Base-by-base conservation (phyloP, 495 filamentous ascomycete genomes). In the Trypethelium eluteriae region DNA sequence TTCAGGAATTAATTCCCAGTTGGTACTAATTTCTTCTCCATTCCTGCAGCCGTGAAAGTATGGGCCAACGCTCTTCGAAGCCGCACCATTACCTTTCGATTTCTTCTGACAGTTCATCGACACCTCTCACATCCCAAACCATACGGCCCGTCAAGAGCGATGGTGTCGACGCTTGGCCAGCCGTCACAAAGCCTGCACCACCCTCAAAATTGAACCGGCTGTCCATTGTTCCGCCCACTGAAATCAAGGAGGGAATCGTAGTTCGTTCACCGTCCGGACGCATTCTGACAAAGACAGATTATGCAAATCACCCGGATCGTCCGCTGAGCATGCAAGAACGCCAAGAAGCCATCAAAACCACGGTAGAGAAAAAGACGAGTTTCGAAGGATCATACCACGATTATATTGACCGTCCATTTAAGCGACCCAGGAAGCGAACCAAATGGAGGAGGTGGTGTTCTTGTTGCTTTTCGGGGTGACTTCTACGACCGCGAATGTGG, bases 311-410 rank as follows among this genome's bases (percentile, higher is more conserved):
- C 34, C 71, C 71, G n/a, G 63, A 72, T 63, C 71, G 76, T 7
- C 75, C 75, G 38, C 53, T 72, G 38, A 74, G 74, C 39, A 69
- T 78, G 53, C 62, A 72, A 53, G 76, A 78, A 70, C 66, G 76
- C 12, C 75, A 76, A 67, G 67, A 71, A 66, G 65, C 65, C 62
- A 74, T 76, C 57, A 44, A 66, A 39, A 63, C 53, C 18, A 59
- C 63, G 66, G 62, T 68, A 44, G 53, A 59, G 53, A 59, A 59
- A 36, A 59, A 59, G 32, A 36, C 32, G 7, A 59, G 25, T 59
- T 59, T 34, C 7, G 53, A 59, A 9, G 32, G 32, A 36, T 59
- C 53, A 10, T 36, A 59, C 36, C 53, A 36, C 36, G 7, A 59
- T 18, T 10, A 59, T 36, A 36, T 59, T 59, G 53, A 36, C 6